A percentile compares a stretch with the other conserved stretches of the same genome.
Conservation (phyloP, 164 flowering plant species). For the Platanus orientalis region DNA sequence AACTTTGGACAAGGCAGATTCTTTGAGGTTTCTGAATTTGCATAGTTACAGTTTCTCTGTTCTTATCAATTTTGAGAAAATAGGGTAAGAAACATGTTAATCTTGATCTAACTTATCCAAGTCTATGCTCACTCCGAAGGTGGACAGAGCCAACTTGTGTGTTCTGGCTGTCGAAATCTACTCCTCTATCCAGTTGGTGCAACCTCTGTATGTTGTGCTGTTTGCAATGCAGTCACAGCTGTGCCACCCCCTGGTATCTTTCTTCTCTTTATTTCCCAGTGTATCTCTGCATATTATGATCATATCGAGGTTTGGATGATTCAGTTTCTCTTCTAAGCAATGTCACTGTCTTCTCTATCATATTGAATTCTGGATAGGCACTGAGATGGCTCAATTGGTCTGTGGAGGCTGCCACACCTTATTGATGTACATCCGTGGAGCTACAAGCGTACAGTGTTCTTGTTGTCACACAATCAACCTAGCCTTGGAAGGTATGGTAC, state of each 20-base stretch:
- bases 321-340: background rate
- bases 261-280: background rate
- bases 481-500: conserved; percentile 69
- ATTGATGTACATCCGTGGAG: conserved; percentile 91
- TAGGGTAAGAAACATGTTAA: background rate
- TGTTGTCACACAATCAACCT: conserved; percentile 90
- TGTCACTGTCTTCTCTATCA: background rate
- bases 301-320: background rate
- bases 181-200: conserved; percentile 87
- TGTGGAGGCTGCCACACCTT: conserved; percentile 92
- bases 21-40: background rate
- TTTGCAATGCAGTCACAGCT: conserved; percentile 87
- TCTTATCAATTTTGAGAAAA: background rate
- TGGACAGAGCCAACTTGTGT: conserved; percentile 87
- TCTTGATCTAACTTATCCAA: background rate
- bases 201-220: conserved; percentile 86
- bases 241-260: conserved; percentile 84
- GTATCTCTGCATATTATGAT: background rate
- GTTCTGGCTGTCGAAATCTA: conserved; percentile 84
- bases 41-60: background rate
- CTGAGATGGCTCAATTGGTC: conserved; percentile 90
- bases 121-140: conserved; percentile 30
- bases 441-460: conserved; percentile 89
- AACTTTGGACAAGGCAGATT: background rate
- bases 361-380: conserved; percentile 40